Conservation (phyloP, 306 rosid species). For the Acmispon strigosus region DNA sequence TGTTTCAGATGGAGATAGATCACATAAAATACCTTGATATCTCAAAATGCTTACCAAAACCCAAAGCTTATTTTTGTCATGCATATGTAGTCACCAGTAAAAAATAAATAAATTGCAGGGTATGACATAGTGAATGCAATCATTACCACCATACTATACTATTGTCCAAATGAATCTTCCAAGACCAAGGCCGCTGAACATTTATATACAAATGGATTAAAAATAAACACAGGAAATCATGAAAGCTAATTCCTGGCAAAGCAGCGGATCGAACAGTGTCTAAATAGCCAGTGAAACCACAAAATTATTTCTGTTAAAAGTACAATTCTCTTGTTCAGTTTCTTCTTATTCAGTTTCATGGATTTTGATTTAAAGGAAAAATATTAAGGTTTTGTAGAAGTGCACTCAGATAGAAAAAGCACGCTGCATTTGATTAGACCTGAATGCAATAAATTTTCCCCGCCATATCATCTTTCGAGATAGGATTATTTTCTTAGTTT, state of each 20-base stretch:
- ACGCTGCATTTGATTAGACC: neutral
- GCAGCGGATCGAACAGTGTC: neutral
- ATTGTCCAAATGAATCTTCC: neutral
- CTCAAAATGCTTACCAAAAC: neutral
- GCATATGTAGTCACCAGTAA: neutral
- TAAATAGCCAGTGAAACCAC: neutral
- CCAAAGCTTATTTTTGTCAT: neutral
- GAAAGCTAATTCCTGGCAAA: neutral
- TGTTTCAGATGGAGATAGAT: neutral
- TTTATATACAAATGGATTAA: neutral
- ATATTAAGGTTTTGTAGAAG: neutral
- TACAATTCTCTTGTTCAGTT: neutral
- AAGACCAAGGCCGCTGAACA: neutral
- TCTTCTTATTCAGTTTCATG: neutral
- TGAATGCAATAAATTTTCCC: neutral
- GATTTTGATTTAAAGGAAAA: neutral
- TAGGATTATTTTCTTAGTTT: neutral
- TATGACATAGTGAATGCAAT: neutral
- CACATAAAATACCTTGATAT: neutral
- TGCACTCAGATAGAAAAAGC: neutral
- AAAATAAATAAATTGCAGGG: neutral
- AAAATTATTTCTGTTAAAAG: neutral
- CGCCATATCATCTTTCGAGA: neutral
- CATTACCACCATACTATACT: neutral
- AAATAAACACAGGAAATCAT: neutral